These are phyloP conservation scores for Alectoria sarmentosa DNA, from an alignment of 495 filamentous ascomycete genomes.

Conservation along the genomic window DNA sequence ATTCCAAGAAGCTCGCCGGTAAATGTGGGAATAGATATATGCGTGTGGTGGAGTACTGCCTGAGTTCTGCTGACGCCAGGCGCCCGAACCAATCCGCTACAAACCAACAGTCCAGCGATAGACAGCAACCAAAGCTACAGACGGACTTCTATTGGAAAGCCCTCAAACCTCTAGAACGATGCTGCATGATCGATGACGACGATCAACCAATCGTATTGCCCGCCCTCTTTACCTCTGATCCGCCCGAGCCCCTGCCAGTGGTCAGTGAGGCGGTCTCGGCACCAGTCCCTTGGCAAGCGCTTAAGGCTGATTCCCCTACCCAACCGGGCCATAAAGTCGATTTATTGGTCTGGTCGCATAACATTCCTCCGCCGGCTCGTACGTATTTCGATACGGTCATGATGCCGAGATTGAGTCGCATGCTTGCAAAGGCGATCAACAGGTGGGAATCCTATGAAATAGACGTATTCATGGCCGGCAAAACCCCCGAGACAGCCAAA, in stretches of 20 bases:
- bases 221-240: slow-evolving; percentile 10
- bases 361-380: slow-evolving; percentile 52
- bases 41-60: slow-evolving; percentile 71
- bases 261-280: slow-evolving; percentile 4
- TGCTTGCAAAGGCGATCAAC: slow-evolving; percentile 57
- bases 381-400: slow-evolving; percentile 65
- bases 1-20: slow-evolving; percentile 58
- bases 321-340: slow-evolving; percentile 11
- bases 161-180: slow-evolving; percentile 35
- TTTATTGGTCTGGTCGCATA: slow-evolving; percentile 25
- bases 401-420: slow-evolving; percentile 61
- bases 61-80: slow-evolving; percentile 58
- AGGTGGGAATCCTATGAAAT: slow-evolving; percentile 64
- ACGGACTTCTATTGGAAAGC: slow-evolving; percentile 36
- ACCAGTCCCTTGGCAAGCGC: slow-evolving; percentile 12
- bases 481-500: slow-evolving; percentile 53
- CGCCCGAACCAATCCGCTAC: not conserved
- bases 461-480: slow-evolving; percentile 66
- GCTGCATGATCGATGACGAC: slow-evolving; percentile 35
- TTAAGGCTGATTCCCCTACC: slow-evolving; percentile 21
- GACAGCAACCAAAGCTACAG: slow-evolving; percentile 26
- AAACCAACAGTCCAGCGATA: not conserved
- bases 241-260: not conserved
- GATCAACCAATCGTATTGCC: slow-evolving; percentile 20
- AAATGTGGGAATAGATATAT: slow-evolving; percentile 72